Conservation (phyloP, 768 basidiomycete species). For the Hericium rajendrae region DNA sequence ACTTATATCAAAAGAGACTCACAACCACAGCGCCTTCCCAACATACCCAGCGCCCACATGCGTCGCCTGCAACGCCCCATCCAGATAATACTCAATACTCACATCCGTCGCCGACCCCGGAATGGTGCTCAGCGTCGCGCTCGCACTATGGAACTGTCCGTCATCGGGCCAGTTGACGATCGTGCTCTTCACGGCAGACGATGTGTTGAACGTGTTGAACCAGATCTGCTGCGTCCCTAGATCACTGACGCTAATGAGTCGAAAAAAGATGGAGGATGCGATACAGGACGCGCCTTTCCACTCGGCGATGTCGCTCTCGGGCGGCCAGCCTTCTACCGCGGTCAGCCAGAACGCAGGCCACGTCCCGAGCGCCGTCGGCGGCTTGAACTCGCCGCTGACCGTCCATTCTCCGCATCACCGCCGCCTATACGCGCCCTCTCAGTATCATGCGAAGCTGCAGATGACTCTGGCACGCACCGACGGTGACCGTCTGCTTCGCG, state of each 20-base stretch:
- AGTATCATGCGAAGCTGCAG: not conserved
- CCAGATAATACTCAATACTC: constrained; percentile 33
- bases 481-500: constrained; percentile 33
- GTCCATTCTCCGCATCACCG: constrained; percentile 18
- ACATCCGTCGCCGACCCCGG: constrained; percentile 27
- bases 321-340: constrained; percentile 33
- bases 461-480: constrained; percentile 21
- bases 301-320: constrained; percentile 35
- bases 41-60: constrained; percentile 33
- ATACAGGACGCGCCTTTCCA: constrained; percentile 25
- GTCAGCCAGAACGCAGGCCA: constrained; percentile 37
- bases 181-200: constrained; percentile 29
- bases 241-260: too few species aligned
- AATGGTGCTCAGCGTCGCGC: constrained; percentile 32
- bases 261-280: too few species aligned
- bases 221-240: constrained; percentile 24
- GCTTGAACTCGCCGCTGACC: constrained; percentile 33
- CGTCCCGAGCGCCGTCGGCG: constrained; percentile 29
- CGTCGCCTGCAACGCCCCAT: constrained; percentile 26
- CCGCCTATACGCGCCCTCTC: not conserved
- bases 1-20: constrained; percentile 9
- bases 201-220: constrained; percentile 37
- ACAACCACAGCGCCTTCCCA: constrained; percentile 33
- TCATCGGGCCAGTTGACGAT: constrained; percentile 34
- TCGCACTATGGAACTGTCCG: constrained; percentile 32